Base-by-base conservation (phyloP, 2,329 filamentous ascomycete species). In the Microsporum canis region DNA sequence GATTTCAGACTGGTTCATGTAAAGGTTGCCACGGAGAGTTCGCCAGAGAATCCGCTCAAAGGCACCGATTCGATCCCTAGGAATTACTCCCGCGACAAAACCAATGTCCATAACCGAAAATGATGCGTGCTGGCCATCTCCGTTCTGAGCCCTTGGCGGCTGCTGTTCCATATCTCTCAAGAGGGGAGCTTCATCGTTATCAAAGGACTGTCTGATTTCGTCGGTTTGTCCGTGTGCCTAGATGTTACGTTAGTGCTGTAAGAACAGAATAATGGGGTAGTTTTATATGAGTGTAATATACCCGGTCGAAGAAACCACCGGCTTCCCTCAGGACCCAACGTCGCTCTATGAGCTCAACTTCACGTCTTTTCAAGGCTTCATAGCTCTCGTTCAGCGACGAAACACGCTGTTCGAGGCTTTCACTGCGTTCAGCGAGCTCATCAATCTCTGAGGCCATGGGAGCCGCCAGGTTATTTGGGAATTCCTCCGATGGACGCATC, bases 1-100 rank as follows among this genome's bases (percentile, higher is more conserved):
- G 64, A 99, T 99, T 80, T 99, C 94, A 45, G 92, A 92, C 79
- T 99, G 95, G 77, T 99, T 99, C 94, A 99, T 99, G 82, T 97
- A 99, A 65, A 99, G 79, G 76, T 99, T 99, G 70, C 94, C 94
- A 74, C 94, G 90, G 47, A 99, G 84, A 0, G 95, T 96, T 70
- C 94, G 86, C 94, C 94, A 99, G 58, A 99, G 81, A 68, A 99
- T 99, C 63, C 94, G 88, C 78, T 99, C 95, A 72, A 99, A 99
- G 31, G 92, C 89, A 12, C 87, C 91, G 63, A 99, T 92, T 58
- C 92, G 86, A 71, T 97, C 92, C 60, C 94, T 85, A 41, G 89
- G 84, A 68, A 99, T 97, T 68, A 97, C 94, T 76, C 94, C 94
- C 60, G 94, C 89, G 59, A 99, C 92, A 70, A 99, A 99, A 7